These are phyloP conservation scores for Mycena pura DNA, from an alignment of 768 basidiomycete species.

Conservation along the genomic window DNA sequence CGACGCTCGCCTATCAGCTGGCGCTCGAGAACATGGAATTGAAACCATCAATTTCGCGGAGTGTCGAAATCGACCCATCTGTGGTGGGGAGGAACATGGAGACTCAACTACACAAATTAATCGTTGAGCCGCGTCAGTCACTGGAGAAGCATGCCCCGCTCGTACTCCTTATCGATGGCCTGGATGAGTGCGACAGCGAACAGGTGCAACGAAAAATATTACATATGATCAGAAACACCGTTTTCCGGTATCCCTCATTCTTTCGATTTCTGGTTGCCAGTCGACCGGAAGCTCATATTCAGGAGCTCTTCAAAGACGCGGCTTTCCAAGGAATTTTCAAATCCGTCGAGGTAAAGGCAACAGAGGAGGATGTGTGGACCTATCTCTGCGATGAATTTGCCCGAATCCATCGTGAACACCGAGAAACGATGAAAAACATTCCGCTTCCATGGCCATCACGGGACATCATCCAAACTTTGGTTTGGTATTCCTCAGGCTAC, in stretches of 20 bases:
- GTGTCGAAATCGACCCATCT: not conserved
- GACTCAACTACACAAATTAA: not conserved
- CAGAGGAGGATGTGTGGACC: not conserved
- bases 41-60: not conserved
- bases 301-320: not conserved
- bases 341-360: not conserved
- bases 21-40: not conserved
- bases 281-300: not conserved
- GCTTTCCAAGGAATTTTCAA: not conserved
- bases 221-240: not conserved
- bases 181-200: not conserved
- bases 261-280: not conserved
- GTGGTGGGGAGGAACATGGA: not conserved
- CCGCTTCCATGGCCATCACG: not conserved
- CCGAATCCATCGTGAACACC: constrained; percentile 2
- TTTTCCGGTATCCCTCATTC: not conserved
- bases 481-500: not conserved
- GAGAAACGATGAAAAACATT: not conserved
- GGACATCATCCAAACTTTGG: not conserved
- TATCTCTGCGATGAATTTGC: not conserved
- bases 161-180: not conserved
- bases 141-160: not conserved
- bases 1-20: not conserved
- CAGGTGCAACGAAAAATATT: not conserved
- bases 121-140: not conserved